Conservation (phyloP, 2,329 filamentous ascomycete genomes). For the Onygenales sp. region DNA sequence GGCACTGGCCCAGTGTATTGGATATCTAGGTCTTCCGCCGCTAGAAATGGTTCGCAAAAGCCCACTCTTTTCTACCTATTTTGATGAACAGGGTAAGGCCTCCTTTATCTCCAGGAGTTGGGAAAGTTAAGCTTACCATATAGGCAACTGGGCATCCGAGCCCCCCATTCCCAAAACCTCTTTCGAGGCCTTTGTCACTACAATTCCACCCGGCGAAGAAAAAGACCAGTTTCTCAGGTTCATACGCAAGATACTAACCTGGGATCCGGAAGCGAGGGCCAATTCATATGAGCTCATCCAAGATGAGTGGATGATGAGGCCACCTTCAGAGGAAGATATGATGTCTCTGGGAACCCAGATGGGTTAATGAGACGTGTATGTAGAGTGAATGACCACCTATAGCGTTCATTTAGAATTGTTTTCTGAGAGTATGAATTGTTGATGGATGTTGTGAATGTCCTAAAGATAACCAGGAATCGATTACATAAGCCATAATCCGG, state of each 20-base stretch:
- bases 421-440: too few relatives aligned
- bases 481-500: too few relatives aligned
- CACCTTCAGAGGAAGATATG: too few relatives aligned
- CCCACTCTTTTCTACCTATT: slow-evolving; percentile 7
- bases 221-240: slow-evolving; percentile 15
- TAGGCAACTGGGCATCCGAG: slow-evolving; percentile 14
- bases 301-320: slow-evolving; percentile 14
- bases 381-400: too few relatives aligned
- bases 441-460: too few relatives aligned
- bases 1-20: slow-evolving; percentile 15
- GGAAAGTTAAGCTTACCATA: not conserved
- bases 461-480: too few relatives aligned
- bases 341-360: too few relatives aligned
- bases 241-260: slow-evolving; percentile 15
- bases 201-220: slow-evolving; percentile 14
- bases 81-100: slow-evolving; percentile 8
- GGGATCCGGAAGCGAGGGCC: slow-evolving; percentile 13
- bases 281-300: slow-evolving; percentile 9
- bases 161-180: slow-evolving; percentile 10
- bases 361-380: too few relatives aligned
- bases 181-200: slow-evolving; percentile 12
- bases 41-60: slow-evolving; percentile 11
- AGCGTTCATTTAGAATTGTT: too few relatives aligned
- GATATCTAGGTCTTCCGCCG: slow-evolving; percentile 12
- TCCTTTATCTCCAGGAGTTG: not conserved